phyloP scores from a whole-genome alignment of 768 basidiomycete species.

The Butyriboletus loyo region DNA sequence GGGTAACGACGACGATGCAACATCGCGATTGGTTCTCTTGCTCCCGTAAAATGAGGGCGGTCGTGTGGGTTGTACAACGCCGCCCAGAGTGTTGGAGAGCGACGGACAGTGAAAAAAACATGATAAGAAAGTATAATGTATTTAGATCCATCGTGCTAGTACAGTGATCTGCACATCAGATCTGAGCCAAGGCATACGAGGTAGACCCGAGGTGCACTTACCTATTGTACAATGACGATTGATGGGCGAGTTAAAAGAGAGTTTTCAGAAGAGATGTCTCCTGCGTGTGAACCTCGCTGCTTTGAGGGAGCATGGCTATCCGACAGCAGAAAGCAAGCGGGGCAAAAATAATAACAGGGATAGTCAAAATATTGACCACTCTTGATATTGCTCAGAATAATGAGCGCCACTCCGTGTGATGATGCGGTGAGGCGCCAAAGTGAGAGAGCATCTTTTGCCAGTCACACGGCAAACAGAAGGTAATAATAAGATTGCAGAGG shows the following conservation, averaged over 20 bases:
- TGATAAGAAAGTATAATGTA: background rate
- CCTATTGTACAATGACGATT: slow-evolving; percentile 7
- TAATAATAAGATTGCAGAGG: slow-evolving; percentile 30
- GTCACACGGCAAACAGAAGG: slow-evolving; percentile 9
- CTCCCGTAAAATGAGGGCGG: slow-evolving; percentile 97
- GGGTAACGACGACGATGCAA: slow-evolving; percentile 31
- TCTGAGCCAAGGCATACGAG: background rate
- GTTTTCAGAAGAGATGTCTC: slow-evolving; percentile 32
- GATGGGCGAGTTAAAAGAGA: background rate
- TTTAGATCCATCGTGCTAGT: background rate
- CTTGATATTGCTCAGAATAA: slow-evolving; percentile 77
- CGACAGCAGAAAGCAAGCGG: slow-evolving; percentile 30
- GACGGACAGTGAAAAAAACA: slow-evolving; percentile 1
- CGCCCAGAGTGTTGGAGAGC: slow-evolving; percentile 99
- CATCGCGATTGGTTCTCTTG: slow-evolving; percentile 47
- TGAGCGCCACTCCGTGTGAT: slow-evolving; percentile 69
- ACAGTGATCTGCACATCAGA: background rate
- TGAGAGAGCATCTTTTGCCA: slow-evolving; percentile 57
- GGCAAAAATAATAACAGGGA: slow-evolving; percentile 41
- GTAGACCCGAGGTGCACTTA: slow-evolving; percentile 7
- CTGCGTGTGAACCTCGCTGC: slow-evolving; percentile 52
- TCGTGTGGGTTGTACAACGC: slow-evolving; percentile 65
- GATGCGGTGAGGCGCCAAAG: slow-evolving; percentile 76
- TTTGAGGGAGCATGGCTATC: slow-evolving; percentile 27
- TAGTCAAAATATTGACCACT: slow-evolving; percentile 24